Base-by-base conservation (phyloP, 441 rosid genomes). In the Biscutella laevigata region DNA sequence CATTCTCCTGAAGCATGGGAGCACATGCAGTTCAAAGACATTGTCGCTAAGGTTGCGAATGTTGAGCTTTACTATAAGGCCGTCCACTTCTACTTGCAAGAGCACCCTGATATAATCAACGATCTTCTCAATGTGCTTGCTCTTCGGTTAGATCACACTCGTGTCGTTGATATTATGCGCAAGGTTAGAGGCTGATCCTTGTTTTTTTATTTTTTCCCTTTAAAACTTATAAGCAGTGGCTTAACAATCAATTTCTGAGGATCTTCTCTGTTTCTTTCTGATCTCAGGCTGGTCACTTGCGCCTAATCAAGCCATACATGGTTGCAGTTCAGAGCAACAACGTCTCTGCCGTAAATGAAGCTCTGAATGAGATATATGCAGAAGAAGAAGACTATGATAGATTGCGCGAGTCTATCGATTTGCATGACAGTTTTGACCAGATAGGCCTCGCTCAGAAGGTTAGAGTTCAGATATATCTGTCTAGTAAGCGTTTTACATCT, bases 1-100 rank as follows among this genome's bases (percentile, higher is more conserved):
- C 99, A 94, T 74, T 94, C 99, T 35, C 99, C 99, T 0, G 97
- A 89, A 82, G 97, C 99, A 21, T 94, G 99, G 99, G 99, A 94
- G 57, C 97, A 89, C 83, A 94, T 94, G 99, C 99, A 94, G 65
- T 94, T 94, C 70, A 94, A 94, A 74, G 99, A 94, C 48, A 80
- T 94, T 8, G 71, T 69, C 0, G 97, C 88, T 53, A 94, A 94
- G 78, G 97, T 89, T 72, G 99, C 96, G 7, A 94, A 75, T 73
- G 99, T 94, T 3, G 99, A 94, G 68, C 77, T 94, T 33, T 94
- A 94, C 67, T 94, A 94, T 42, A 94, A 94, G 79, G 97, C 99
- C 1, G 96, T 94, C 44, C 97, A 94, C 77, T 94, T 94, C 72
- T 94, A 94, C 78, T 69, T 94, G 83, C 89, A 94, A 77, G 97